A percentile compares a stretch with the other conserved stretches of the same genome.
Evolutionary conservation across 2,329 filamentous ascomycete genomes (phyloP).

Genomic region (Fusarium nodosum): DNA sequence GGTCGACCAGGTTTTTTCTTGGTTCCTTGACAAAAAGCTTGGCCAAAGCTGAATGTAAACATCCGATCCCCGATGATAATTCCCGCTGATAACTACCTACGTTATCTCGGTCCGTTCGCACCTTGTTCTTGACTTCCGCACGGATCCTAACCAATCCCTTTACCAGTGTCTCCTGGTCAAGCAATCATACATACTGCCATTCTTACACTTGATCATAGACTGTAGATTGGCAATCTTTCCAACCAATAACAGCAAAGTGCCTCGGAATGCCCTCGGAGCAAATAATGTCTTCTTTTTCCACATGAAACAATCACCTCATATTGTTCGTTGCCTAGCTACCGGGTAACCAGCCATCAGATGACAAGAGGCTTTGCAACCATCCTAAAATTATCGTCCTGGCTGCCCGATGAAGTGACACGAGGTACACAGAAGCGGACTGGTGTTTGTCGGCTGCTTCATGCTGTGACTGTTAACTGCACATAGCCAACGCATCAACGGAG

Average conservation of each 20-base stretch:
- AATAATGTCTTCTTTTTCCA: neutral
- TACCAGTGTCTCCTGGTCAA: neutral
- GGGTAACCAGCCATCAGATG: neutral
- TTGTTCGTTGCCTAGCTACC: neutral
- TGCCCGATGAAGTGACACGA: constrained; percentile 28
- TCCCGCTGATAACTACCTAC: neutral
- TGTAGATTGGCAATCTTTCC: too few species aligned
- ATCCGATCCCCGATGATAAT: constrained; percentile 12
- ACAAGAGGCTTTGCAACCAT: neutral
- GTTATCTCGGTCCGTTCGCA: neutral
- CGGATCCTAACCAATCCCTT: neutral
- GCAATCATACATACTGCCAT: neutral
- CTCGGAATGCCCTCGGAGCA: too few species aligned
- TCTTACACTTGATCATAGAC: neutral
- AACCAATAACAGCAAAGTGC: neutral
- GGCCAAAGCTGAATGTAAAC: constrained; percentile 20
- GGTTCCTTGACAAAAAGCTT: constrained; percentile 23
- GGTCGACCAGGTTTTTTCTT: constrained; percentile 41
- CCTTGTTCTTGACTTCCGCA: neutral
- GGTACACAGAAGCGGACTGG: neutral
- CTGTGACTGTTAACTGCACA: constrained; percentile 25
- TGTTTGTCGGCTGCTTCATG: constrained; percentile 28
- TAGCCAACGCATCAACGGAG: constrained; percentile 37
- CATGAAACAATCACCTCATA: neutral
- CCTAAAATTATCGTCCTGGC: constrained; percentile 14